These are phyloP conservation scores for Teunomyces funiuensis DNA, from an alignment of 805 yeast species.

Conservation along the genomic window DNA sequence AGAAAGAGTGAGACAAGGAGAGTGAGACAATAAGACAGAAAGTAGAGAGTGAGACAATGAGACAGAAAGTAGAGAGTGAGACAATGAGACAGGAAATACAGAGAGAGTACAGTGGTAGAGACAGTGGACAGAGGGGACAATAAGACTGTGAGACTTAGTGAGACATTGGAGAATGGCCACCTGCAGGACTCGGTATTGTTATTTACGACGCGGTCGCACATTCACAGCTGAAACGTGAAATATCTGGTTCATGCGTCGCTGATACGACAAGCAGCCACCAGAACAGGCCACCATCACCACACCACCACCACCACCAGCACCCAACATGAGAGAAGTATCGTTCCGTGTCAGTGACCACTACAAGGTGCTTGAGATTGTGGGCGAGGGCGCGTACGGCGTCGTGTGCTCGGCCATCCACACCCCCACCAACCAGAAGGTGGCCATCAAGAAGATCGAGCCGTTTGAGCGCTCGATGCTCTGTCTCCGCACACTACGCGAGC, in stretches of 20 bases:
- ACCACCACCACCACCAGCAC: not conserved
- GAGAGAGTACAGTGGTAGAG: too few species aligned
- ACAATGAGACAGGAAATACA: too few species aligned
- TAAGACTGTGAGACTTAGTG: too few species aligned
- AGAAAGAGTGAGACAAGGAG: not conserved
- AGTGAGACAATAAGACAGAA: too few species aligned
- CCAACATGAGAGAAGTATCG: slow-evolving; percentile 29
- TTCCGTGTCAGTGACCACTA: slow-evolving; percentile 89
- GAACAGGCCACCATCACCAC: not conserved
- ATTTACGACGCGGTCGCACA: not conserved
- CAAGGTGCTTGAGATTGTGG: slow-evolving; percentile 79
- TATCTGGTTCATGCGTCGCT: not conserved
- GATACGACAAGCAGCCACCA: slow-evolving; percentile 2
- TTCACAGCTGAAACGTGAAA: slow-evolving; percentile 8
- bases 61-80: too few species aligned
- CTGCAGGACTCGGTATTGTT: not conserved
- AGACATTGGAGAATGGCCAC: too few species aligned
- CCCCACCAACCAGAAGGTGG: slow-evolving; percentile 87
- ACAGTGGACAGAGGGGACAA: too few species aligned
- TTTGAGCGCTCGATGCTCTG: slow-evolving; percentile 88
- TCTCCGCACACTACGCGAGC: slow-evolving; percentile 83
- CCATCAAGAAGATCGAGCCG: slow-evolving; percentile 92
- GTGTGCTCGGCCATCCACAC: slow-evolving; percentile 87
- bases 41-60: too few species aligned
- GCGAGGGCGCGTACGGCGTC: slow-evolving; percentile 96